Conservation (phyloP, 805 yeast genomes). For the Candida odintsovae region DNA sequence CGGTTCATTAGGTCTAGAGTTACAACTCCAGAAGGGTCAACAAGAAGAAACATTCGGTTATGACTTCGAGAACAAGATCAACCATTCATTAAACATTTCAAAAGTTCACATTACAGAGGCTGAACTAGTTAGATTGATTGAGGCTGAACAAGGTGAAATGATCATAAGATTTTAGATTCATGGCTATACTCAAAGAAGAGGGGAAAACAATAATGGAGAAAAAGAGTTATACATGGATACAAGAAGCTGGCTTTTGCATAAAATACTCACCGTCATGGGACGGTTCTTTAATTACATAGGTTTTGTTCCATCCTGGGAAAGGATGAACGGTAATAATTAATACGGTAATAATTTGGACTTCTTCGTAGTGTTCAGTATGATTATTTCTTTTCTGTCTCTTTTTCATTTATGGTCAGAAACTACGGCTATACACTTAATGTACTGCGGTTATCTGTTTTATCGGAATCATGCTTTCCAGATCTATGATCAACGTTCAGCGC, state of each 20-base stretch:
- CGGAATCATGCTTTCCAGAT: too few species aligned
- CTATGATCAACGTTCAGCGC: too few species aligned
- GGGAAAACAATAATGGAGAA: neutral
- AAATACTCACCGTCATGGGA: neutral
- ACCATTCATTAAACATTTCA: conserved; percentile 6
- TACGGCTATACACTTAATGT: too few species aligned
- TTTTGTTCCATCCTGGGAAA: neutral
- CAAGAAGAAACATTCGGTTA: conserved; percentile 7
- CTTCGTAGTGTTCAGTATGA: neutral
- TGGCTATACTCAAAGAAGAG: too few species aligned
- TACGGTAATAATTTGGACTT: neutral
- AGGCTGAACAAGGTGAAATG: conserved; percentile 3
- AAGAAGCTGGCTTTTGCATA: neutral
- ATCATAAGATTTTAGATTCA: conserved; percentile 8
- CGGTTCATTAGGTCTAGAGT: neutral
- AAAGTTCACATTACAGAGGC: neutral
- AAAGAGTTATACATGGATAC: neutral
- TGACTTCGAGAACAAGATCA: conserved; percentile 7
- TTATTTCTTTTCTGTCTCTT: too few species aligned
- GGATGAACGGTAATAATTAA: neutral
- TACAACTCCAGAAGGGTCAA: conserved; percentile 3
- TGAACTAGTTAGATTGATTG: conserved; percentile 4
- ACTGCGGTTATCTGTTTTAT: too few species aligned
- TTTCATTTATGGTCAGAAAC: too few species aligned
- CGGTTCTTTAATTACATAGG: neutral